These are phyloP conservation scores for Fusarium austroafricanum DNA, from an alignment of 2,329 filamentous ascomycete species.

Conservation along the genomic window DNA sequence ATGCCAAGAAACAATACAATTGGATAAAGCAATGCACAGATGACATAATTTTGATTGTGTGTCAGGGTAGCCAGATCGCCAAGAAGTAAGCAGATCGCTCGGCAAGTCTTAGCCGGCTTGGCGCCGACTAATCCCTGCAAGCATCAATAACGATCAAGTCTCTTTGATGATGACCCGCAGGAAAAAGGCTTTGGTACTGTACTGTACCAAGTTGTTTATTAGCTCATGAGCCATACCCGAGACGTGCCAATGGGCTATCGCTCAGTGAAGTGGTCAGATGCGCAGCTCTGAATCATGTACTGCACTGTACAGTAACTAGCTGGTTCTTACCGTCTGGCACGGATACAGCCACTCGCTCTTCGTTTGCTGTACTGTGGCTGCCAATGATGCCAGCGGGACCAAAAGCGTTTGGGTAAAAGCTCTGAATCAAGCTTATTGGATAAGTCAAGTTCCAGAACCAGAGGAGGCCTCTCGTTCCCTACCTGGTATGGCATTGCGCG, in stretches of 20 bases:
- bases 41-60: slow-evolving; percentile 21
- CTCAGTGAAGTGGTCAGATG: neutral
- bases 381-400: slow-evolving; percentile 1
- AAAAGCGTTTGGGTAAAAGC: slow-evolving; percentile 3
- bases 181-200: neutral
- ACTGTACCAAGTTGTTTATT: neutral
- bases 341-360: neutral
- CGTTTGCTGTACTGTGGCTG: slow-evolving; percentile 4
- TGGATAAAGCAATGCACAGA: slow-evolving; percentile 18
- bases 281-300: slow-evolving; percentile 15
- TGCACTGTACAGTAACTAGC: neutral
- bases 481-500: neutral
- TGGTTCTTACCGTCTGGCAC: neutral
- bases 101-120: slow-evolving; percentile 44
- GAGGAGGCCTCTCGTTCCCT: slow-evolving; percentile 35
- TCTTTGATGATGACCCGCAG: slow-evolving; percentile 19
- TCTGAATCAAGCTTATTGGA: slow-evolving; percentile 27
- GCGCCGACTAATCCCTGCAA: slow-evolving; percentile 20
- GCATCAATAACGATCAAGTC: slow-evolving; percentile 5
- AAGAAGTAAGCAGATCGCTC: slow-evolving; percentile 40
- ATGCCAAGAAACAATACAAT: slow-evolving; percentile 17
- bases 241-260: slow-evolving; percentile 1
- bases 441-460: slow-evolving; percentile 3
- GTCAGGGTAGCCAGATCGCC: slow-evolving; percentile 26
- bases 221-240: neutral